Conservation (phyloP, 805 yeast genomes). For the Sugiyamaella valdiviana region DNA sequence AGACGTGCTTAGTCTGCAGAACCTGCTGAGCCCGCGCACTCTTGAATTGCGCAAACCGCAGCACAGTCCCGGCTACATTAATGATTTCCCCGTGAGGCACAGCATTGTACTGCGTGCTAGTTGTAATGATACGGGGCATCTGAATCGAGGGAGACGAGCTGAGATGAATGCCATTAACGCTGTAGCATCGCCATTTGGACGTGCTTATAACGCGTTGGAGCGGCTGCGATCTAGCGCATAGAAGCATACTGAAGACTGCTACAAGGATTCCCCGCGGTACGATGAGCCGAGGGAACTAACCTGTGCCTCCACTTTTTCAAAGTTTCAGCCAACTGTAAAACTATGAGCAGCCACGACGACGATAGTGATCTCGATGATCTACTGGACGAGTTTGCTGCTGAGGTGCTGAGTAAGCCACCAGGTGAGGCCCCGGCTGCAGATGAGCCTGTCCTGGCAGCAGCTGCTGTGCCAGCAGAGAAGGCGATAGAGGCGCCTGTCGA, state of each 20-base stretch:
- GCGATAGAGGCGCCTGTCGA: not conserved
- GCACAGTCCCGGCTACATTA: not conserved
- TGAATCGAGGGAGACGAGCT: not conserved
- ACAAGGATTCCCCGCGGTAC: not conserved
- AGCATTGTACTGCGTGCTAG: not conserved
- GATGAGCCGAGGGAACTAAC: not conserved
- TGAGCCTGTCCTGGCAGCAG: not conserved
- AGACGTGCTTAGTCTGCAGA: not conserved
- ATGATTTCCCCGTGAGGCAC: not conserved
- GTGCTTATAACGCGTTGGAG: not conserved
- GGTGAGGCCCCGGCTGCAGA: conserved; percentile 29
- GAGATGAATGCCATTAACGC: too few relatives aligned
- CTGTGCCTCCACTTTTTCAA: not conserved
- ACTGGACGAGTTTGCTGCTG: conserved; percentile 78
- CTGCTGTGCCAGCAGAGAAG: not conserved
- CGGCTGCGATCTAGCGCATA: not conserved
- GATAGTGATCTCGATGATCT: conserved; percentile 39
- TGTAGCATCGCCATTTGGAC: not conserved
- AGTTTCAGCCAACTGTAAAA: not conserved
- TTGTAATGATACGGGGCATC: not conserved
- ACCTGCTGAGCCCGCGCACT: not conserved
- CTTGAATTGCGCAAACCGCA: not conserved
- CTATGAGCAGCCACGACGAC: conserved; percentile 21
- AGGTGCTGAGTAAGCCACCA: conserved; percentile 56
- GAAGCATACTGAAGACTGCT: not conserved